Percentiles rank a stretch among this genome's conserved stretches.
Conservation (phyloP, 345 rosid species). For the Eucalyptus leucophloia region DNA sequence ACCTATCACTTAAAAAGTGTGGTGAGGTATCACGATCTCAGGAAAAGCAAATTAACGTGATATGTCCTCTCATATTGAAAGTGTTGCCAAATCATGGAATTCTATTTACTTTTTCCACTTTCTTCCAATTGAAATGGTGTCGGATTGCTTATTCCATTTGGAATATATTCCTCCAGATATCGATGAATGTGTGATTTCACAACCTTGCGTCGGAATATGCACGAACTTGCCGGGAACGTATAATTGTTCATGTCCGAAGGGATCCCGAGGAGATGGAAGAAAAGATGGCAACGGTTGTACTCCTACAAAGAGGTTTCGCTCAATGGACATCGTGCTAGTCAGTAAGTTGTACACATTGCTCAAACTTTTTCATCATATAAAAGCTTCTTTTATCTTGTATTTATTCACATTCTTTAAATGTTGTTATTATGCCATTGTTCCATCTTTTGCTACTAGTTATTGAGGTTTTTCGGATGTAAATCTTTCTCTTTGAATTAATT, state of each 20-base stretch:
- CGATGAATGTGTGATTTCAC: not conserved
- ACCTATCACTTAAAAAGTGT: no score
- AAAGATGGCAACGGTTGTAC: not conserved
- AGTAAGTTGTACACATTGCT: not conserved
- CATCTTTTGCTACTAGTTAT: not conserved
- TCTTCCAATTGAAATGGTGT: not conserved
- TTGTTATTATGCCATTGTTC: not conserved
- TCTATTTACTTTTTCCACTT: no score
- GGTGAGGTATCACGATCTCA: no score
- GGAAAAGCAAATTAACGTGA: no score
- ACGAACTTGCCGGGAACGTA: not conserved
- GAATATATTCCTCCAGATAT: not conserved
- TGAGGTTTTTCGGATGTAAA: not conserved
- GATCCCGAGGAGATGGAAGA: slow-evolving; percentile 8
- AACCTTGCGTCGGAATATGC: not conserved
- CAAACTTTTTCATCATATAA: not conserved
- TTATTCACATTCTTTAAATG: not conserved
- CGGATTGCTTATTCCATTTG: not conserved
- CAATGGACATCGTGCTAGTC: not conserved
- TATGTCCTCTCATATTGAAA: no score
- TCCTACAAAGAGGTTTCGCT: not conserved
- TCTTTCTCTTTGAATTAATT: not conserved
- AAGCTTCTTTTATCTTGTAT: not conserved
- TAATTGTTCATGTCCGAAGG: slow-evolving; percentile 11
- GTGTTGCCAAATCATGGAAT: no score